phyloP scores from a whole-genome alignment of 768 basidiomycete genomes.

The Termitomyces sp. region DNA sequence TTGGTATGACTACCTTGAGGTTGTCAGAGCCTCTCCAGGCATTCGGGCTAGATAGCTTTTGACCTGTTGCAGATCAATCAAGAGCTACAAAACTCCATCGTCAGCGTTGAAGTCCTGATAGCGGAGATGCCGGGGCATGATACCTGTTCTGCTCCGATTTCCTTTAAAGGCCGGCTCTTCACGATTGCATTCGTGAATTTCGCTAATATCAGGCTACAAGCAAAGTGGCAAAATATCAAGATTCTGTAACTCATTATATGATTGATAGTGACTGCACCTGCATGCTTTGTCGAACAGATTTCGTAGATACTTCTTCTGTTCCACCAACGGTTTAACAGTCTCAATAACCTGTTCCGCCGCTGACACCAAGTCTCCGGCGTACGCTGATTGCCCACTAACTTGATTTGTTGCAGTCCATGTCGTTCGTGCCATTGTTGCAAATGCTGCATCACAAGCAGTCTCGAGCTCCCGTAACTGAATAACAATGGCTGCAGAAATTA shows the following conservation, averaged over 20 bases:
- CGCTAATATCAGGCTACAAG: conserved; percentile 69
- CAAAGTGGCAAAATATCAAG: neutral
- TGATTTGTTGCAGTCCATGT: conserved; percentile 78
- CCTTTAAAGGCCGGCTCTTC: conserved; percentile 84
- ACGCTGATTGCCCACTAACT: conserved; percentile 85
- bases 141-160: conserved; percentile 95
- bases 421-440: conserved; percentile 71
- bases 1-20: conserved; percentile 41
- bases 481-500: conserved; percentile 80
- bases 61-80: conserved; percentile 88
- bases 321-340: conserved; percentile 73
- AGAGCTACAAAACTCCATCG: conserved; percentile 45
- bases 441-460: conserved; percentile 72
- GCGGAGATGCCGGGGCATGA: neutral
- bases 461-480: conserved; percentile 85
- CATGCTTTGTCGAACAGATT: conserved; percentile 94
- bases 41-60: conserved; percentile 81
- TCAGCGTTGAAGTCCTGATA: neutral
- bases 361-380: conserved; percentile 72
- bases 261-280: conserved; percentile 51
- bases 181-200: conserved; percentile 91
- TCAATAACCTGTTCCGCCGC: conserved; percentile 77
- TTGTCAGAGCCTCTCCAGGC: conserved; percentile 66
- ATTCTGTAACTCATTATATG: neutral
- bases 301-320: conserved; percentile 92